phyloP scores from a whole-genome alignment of 2,329 filamentous ascomycete species.

The Lithohypha guttulata region DNA sequence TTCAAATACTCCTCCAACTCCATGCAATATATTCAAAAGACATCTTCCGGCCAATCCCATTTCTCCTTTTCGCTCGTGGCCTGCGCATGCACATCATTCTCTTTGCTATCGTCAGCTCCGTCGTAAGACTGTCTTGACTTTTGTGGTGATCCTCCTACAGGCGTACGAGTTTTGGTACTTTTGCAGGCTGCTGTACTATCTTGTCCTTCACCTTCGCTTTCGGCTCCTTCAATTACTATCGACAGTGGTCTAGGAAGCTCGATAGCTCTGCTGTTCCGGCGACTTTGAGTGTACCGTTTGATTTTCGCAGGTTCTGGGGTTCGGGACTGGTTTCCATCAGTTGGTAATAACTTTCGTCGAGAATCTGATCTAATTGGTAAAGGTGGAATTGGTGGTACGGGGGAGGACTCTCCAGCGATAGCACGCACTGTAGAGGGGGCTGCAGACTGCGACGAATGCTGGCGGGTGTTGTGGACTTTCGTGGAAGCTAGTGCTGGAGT shows the following conservation, averaged over 20 bases:
- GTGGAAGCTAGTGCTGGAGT: neutral
- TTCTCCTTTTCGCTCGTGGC: conserved; percentile 5
- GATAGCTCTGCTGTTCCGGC: neutral
- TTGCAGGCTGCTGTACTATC: neutral
- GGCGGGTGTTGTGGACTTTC: neutral
- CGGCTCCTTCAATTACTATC: conserved; percentile 19
- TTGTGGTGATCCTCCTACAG: conserved; percentile 1
- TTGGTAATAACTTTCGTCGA: neutral
- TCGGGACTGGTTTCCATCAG: neutral
- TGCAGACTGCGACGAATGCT: neutral
- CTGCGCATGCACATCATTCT: neutral
- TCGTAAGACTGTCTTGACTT: conserved; percentile 8
- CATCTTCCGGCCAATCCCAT: conserved; percentile 22
- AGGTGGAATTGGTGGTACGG: neutral
- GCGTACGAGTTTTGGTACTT: neutral
- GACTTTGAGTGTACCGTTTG: neutral
- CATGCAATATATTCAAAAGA: conserved; percentile 18
- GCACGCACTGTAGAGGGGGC: neutral
- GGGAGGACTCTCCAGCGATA: neutral
- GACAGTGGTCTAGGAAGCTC: conserved; percentile 16
- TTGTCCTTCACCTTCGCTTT: conserved; percentile 10
- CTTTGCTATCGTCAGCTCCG: conserved; percentile 9
- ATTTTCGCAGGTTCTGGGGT: neutral
- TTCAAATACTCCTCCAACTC: too few relatives aligned
- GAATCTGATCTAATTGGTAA: neutral